A percentile compares a stretch with the other conserved stretches of the same genome.
phyloP scores from a whole-genome alignment of 805 yeast species.

The Danielia oregonensis region DNA sequence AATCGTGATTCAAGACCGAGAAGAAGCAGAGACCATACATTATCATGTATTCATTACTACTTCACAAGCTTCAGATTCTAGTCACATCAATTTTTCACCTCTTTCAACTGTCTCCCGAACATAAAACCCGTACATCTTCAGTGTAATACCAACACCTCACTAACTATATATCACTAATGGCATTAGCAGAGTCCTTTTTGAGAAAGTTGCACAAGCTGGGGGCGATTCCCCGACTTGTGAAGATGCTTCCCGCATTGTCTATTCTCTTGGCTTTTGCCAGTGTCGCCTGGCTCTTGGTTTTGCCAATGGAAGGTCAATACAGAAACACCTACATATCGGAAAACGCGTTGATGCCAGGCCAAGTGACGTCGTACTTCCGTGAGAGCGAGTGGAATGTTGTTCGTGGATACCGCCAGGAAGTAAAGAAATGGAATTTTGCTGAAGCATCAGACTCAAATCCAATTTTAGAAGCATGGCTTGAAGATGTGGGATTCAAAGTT shows the following conservation, averaged over 20 bases:
- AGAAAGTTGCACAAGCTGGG: slow-evolving; percentile 39
- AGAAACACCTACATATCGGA: slow-evolving; percentile 86
- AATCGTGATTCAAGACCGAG: no score
- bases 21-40: no score
- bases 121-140: no score
- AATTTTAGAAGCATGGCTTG: slow-evolving; percentile 55
- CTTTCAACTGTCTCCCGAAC: no score
- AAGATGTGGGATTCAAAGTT: slow-evolving; percentile 70
- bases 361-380: slow-evolving; percentile 85
- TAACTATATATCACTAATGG: slow-evolving; percentile 25
- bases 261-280: slow-evolving; percentile 32
- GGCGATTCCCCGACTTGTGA: slow-evolving; percentile 33
- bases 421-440: slow-evolving; percentile 34
- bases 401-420: slow-evolving; percentile 74
- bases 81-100: no score
- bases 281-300: slow-evolving; percentile 44
- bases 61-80: no score
- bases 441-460: slow-evolving; percentile 38
- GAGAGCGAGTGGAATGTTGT: slow-evolving; percentile 93
- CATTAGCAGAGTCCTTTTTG: slow-evolving; percentile 40
- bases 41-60: no score
- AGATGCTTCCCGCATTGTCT: slow-evolving; percentile 31
- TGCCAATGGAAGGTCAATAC: slow-evolving; percentile 81
- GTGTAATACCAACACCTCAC: no score
- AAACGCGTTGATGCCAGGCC: slow-evolving; percentile 96